Evolutionary conservation across 192 early-diverging fungal species (phyloP).

Genomic region (Podila epigama): DNA sequence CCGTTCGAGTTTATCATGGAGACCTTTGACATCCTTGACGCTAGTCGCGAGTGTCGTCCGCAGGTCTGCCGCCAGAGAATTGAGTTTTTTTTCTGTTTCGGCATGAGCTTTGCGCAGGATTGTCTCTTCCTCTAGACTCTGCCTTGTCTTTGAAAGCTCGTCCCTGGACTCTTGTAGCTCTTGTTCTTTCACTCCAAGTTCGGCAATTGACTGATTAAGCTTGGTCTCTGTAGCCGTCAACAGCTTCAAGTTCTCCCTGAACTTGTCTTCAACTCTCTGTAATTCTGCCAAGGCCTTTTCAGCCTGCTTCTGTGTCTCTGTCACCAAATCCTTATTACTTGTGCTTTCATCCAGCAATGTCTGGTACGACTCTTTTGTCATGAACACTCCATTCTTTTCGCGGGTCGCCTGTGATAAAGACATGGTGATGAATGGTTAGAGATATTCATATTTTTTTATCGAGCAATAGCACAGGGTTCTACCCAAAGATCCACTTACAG

Average conservation of each 20-base stretch:
- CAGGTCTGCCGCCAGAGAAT: conserved; percentile 35
- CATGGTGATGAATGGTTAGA: background rate
- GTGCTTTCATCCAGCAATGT: conserved; percentile 56
- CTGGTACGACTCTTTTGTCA: conserved; percentile 72
- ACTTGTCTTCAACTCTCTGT: conserved; percentile 44
- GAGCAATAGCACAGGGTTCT: background rate
- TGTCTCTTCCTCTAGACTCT: conserved; percentile 29
- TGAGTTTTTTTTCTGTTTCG: conserved; percentile 52
- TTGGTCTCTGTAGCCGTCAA: conserved; percentile 42
- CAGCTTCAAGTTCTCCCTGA: conserved; percentile 35
- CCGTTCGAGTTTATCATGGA: conserved; percentile 37
- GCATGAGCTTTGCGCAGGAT: conserved; percentile 58
- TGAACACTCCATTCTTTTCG: conserved; percentile 84
- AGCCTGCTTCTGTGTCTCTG: conserved; percentile 29
- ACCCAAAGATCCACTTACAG: conserved; percentile 49
- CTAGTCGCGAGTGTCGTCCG: conserved; percentile 41
- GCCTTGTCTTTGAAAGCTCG: conserved; percentile 32
- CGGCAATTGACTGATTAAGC: conserved; percentile 29
- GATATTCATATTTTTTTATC: too few relatives aligned
- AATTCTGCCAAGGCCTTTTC: conserved; percentile 41
- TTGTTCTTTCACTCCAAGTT: conserved; percentile 35
- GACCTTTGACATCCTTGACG: conserved; percentile 39
- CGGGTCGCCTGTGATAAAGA: conserved; percentile 63
- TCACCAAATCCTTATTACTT: conserved; percentile 42
- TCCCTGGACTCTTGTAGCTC: conserved; percentile 25